Conservation (phyloP, 179 eudicot species). For the Pouteria campechiana region DNA sequence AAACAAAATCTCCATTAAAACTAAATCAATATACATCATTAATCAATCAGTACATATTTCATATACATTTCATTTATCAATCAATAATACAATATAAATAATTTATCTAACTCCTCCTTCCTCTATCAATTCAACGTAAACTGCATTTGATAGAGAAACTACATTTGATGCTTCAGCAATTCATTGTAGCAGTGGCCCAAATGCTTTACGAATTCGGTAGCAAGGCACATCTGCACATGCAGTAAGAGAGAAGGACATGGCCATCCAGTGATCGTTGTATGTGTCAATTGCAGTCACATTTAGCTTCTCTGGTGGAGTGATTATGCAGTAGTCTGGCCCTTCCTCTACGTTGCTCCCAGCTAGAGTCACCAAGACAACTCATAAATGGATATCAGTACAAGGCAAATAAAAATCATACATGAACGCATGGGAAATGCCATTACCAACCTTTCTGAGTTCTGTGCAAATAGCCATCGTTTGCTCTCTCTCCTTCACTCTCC, state of each 20-base stretch:
- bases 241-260: conserved; percentile 98
- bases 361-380: conserved; percentile 12
- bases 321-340: conserved; percentile 89
- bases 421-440: not conserved
- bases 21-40: too few relatives aligned
- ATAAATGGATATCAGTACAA: not conserved
- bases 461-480: conserved; percentile 98
- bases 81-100: too few relatives aligned
- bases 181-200: too few relatives aligned
- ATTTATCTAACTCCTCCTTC: too few relatives aligned
- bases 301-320: conserved; percentile 87
- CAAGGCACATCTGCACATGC: conserved; percentile 93
- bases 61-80: too few relatives aligned
- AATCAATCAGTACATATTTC: too few relatives aligned
- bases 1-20: too few relatives aligned
- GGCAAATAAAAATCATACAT: not conserved
- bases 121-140: too few relatives aligned
- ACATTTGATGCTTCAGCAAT: too few relatives aligned
- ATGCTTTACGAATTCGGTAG: too few relatives aligned
- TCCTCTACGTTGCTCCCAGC: conserved; percentile 99
- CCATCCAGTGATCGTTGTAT: conserved; percentile 97
- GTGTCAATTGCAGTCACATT: conserved; percentile 84
- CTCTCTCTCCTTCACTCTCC: conserved; percentile 99
- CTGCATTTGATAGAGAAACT: too few relatives aligned
- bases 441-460: conserved; percentile 84